Evolutionary conservation across 495 filamentous ascomycete species (phyloP).

Genomic region (Aspergillus olivimuriae): DNA sequence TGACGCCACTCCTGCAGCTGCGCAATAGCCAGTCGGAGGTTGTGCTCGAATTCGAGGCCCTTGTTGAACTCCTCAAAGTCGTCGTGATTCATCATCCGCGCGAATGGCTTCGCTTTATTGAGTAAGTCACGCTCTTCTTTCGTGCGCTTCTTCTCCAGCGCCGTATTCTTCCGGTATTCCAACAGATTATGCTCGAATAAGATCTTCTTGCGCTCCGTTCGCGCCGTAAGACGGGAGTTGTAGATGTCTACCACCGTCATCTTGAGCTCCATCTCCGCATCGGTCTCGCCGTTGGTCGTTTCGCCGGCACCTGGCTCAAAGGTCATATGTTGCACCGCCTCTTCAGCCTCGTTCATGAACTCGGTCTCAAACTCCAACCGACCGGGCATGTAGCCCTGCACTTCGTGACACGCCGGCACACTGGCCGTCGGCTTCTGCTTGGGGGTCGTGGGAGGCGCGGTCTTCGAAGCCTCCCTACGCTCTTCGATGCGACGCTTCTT

Average conservation of each 20-base stretch:
- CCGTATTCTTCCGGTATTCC: constrained; percentile 84
- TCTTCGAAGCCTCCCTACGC: constrained; percentile 79
- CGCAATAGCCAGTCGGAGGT: constrained; percentile 78
- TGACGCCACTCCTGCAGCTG: constrained; percentile 94
- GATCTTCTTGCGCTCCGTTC: constrained; percentile 93
- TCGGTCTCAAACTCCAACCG: constrained; percentile 97
- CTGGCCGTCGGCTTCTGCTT: constrained; percentile 94
- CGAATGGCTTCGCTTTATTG: constrained; percentile 92
- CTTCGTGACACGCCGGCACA: constrained; percentile 92
- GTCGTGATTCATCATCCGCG: constrained; percentile 87
- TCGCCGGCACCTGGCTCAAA: constrained; percentile 94
- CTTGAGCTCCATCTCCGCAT: constrained; percentile 95
- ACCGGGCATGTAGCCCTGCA: constrained; percentile 97
- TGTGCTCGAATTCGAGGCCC: constrained; percentile 81
- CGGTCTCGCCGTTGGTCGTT: constrained; percentile 76
- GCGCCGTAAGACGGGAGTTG: constrained; percentile 81
- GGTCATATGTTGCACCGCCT: constrained; percentile 95
- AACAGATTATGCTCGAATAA: constrained; percentile 92
- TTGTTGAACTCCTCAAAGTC: constrained; percentile 85
- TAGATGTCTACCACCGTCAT: constrained; percentile 98
- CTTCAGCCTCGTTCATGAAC: constrained; percentile 95
- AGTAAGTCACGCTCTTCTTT: constrained; percentile 90
- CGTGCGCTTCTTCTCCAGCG: constrained; percentile 84
- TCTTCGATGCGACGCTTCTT: constrained; percentile 96
- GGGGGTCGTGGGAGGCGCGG: constrained; percentile 73